These are phyloP conservation scores for Myxozyma kluyveri DNA, from an alignment of 805 yeast species.

Conservation along the genomic window DNA sequence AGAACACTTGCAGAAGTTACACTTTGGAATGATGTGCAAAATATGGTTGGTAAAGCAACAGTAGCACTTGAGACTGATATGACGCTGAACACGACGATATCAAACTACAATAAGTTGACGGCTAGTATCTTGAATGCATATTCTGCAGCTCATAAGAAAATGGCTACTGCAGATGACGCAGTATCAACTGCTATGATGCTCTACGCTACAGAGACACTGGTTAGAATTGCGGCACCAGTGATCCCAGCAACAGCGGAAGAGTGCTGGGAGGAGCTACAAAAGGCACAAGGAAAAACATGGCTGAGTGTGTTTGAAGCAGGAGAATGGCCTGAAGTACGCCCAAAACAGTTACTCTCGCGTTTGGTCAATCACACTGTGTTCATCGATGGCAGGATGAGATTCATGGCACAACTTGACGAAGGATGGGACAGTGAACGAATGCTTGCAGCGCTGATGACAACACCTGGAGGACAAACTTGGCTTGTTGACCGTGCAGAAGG, in stretches of 20 bases:
- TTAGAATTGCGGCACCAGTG: constrained; percentile 72
- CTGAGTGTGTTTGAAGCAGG: constrained; percentile 50
- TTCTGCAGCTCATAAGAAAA: neutral
- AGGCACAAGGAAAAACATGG: constrained; percentile 39
- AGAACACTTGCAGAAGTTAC: constrained; percentile 48
- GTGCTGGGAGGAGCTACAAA: constrained; percentile 56
- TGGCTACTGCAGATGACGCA: constrained; percentile 2
- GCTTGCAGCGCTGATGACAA: constrained; percentile 39
- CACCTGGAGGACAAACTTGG: constrained; percentile 45
- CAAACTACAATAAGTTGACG: constrained; percentile 85
- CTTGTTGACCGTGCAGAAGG: constrained; percentile 36
- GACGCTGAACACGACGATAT: constrained; percentile 77
- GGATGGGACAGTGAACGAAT: constrained; percentile 38
- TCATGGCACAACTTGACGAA: constrained; percentile 32
- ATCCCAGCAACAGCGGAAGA: constrained; percentile 83
- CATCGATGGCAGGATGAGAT: constrained; percentile 69
- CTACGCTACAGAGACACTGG: constrained; percentile 51
- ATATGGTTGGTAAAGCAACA: constrained; percentile 50
- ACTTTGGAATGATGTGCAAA: constrained; percentile 58
- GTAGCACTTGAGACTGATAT: constrained; percentile 57
- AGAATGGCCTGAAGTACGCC: constrained; percentile 62
- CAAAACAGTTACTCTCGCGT: neutral
- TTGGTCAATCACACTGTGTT: constrained; percentile 48
- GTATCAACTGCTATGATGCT: constrained; percentile 33
- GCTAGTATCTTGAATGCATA: constrained; percentile 48